Evolutionary conservation across 495 filamentous ascomycete species (phyloP).

Genomic region (Monascus purpureus): DNA sequence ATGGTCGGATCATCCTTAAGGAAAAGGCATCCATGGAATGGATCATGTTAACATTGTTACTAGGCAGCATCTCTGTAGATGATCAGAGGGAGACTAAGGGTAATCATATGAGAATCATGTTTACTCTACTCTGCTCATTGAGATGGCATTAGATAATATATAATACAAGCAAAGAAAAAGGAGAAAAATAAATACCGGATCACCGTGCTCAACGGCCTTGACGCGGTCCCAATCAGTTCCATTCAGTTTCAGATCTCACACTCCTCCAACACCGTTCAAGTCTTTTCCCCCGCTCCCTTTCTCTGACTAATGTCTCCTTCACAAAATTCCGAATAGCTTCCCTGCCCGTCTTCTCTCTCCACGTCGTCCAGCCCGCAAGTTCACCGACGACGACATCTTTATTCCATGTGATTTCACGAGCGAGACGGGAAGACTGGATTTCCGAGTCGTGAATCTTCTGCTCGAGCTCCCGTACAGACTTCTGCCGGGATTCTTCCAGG

Average conservation of each 20-base stretch:
- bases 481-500: conserved; percentile 78
- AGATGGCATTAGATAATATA: too few species aligned
- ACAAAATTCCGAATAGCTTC: conserved; percentile 64
- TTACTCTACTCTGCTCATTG: too few species aligned
- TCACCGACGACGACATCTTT: conserved; percentile 87
- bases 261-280: conserved; percentile 48
- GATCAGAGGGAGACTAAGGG: not conserved
- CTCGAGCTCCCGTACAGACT: conserved; percentile 64
- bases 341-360: conserved; percentile 62
- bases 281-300: conserved; percentile 65
- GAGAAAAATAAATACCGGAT: conserved; percentile 4
- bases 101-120: too few species aligned
- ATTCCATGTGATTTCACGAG: conserved; percentile 74
- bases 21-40: not conserved
- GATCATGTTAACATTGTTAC: not conserved
- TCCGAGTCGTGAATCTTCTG: conserved; percentile 53
- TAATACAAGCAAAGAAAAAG: conserved; percentile 1
- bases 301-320: conserved; percentile 59
- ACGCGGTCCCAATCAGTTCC: too few species aligned
- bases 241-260: conserved; percentile 17
- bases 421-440: conserved; percentile 49
- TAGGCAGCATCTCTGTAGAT: not conserved
- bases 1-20: not conserved
- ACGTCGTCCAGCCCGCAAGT: conserved; percentile 84
- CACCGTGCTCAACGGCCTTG: conserved; percentile 1